Percentiles rank a stretch among this genome's conserved stretches.
These are phyloP conservation scores for Talinum fruticosum DNA, from an alignment of 148 eudicot genomes.

Conservation along the genomic window DNA sequence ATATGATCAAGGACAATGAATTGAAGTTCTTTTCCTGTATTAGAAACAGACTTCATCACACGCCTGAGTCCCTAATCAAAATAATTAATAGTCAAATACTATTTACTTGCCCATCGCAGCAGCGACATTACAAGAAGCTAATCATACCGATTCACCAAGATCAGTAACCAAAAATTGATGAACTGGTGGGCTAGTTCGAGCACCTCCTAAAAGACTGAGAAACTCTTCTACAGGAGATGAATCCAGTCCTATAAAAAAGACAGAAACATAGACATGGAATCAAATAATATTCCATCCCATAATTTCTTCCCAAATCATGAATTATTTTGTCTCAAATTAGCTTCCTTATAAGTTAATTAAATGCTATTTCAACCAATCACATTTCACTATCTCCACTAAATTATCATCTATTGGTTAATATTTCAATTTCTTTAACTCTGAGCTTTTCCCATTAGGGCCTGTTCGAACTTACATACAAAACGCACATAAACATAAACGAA, in stretches of 20 bases:
- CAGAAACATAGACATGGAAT: slow-evolving; percentile 16
- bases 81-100: slow-evolving; percentile 18
- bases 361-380: no score
- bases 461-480: no score
- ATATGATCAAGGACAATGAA: slow-evolving; percentile 80
- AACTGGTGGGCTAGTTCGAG: slow-evolving; percentile 93
- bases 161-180: slow-evolving; percentile 96
- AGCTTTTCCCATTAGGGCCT: no score
- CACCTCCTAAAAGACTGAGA: slow-evolving; percentile 89
- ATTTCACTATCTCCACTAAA: no score
- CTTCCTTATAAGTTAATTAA: no score
- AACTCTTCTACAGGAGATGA: slow-evolving; percentile 91
- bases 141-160: slow-evolving; percentile 83
- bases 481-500: no score
- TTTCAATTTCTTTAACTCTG: no score
- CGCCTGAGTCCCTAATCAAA: slow-evolving; percentile 82
- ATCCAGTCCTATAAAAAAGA: slow-evolving; percentile 53
- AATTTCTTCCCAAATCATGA: no score
- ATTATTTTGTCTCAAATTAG: no score
- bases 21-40: slow-evolving; percentile 92
- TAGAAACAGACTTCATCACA: slow-evolving; percentile 66
- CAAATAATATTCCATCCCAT: no score
- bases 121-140: slow-evolving; percentile 15
- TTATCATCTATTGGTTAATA: no score
- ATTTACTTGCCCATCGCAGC: background rate